Base-by-base conservation (phyloP, 176 grass and related monocot species). In the Alopecurus myosuroides region DNA sequence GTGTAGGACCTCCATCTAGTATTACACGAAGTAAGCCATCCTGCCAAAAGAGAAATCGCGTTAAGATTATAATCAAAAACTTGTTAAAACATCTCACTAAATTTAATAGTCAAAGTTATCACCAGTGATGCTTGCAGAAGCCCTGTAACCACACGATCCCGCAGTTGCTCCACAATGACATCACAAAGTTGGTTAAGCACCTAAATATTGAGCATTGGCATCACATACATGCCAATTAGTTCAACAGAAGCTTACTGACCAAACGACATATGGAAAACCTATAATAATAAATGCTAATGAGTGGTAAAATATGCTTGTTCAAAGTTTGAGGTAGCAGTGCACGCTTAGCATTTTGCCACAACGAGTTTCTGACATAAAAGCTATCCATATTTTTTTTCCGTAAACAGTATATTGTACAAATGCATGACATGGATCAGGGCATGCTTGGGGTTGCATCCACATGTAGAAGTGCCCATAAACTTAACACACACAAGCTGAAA, bases 111-210 rank as follows among this genome's bases (percentile, higher is more conserved):
- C 53, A 42, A 88, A 85, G 23, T 82, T 30, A 82, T 86, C 87
- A 98, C 97, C 97, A 98, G 88, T 42, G 91, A 95, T 11, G 97
- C 97, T 88, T 98, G 97, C 77, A 98, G 89, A 84, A 98, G 97
- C 53, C 97, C 97, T 18, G 97, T 96, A 65, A 98, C 97, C 57
- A 98, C 81, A 81, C 91, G 93, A 89, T 98, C 97, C 64, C 97
- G 89, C 36, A 98, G 83, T 92, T 87, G 91, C 70, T 98, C 97
- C 68, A 95, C 82, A 88, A 98, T 98, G 62, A 98, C 74, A 82
- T 86, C 86, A 76, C 93, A 95, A 58, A 98, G 88, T 86, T 98
- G 82, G 79, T 95, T 94, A 77, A 98, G 86, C 69, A 95, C 93
- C 97, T 98, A 66, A 89, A 88, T 39, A 85, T 75, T 78, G 69